These are phyloP conservation scores for Russula lepida DNA, from an alignment of 768 basidiomycete species.

Conservation along the genomic window DNA sequence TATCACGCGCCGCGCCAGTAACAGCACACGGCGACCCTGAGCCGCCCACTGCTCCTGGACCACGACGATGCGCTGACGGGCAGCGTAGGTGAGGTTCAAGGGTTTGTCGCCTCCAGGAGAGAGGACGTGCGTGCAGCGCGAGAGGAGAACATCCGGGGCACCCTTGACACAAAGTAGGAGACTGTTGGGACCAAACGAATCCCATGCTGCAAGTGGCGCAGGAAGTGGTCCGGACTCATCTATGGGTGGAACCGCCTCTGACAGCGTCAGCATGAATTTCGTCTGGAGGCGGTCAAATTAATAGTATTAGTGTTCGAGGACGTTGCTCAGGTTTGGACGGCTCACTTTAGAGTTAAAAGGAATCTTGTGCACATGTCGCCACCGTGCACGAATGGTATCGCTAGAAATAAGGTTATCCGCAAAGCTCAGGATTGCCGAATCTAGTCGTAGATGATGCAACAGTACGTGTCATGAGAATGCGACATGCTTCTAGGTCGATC, in stretches of 20 bases:
- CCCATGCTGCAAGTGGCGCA: constrained; percentile 26
- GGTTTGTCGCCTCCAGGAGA: constrained; percentile 31
- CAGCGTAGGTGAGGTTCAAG: constrained; percentile 28
- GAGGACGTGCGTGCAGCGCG: constrained; percentile 34
- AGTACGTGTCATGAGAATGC: background rate
- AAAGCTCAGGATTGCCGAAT: constrained; percentile 49
- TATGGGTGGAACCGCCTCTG: constrained; percentile 18
- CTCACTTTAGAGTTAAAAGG: constrained; percentile 35
- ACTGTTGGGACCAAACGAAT: constrained; percentile 24
- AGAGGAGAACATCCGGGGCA: constrained; percentile 45
- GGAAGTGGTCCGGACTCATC: background rate
- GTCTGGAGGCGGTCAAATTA: constrained; percentile 30
- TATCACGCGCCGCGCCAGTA: constrained; percentile 43
- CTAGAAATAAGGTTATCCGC: constrained; percentile 27
- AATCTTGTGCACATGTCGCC: constrained; percentile 26
- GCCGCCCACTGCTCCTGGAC: constrained; percentile 43
- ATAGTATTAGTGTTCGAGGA: background rate
- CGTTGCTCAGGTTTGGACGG: constrained; percentile 8
- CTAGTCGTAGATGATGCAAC: constrained; percentile 21
- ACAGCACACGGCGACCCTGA: constrained; percentile 53
- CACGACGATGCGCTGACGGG: constrained; percentile 27
- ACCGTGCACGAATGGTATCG: constrained; percentile 4
- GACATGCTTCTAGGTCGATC: background rate
- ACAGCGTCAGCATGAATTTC: constrained; percentile 47
- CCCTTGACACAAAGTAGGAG: constrained; percentile 37